Conservation (phyloP, 495 filamentous ascomycete species). For the Aspergillus ellipticus region DNA sequence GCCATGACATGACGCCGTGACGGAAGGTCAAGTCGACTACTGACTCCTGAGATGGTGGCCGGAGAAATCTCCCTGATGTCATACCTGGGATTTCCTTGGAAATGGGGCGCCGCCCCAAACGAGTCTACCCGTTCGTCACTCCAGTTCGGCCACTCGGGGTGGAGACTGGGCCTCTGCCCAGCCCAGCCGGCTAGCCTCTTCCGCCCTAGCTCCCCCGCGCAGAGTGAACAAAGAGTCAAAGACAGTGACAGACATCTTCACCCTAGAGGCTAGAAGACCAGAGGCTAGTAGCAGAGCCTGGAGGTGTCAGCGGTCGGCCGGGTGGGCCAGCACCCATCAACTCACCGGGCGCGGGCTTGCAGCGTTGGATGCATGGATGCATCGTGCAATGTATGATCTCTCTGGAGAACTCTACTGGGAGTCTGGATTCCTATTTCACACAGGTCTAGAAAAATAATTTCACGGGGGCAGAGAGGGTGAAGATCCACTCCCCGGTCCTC, state of each 20-base stretch:
- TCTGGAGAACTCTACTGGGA: background rate
- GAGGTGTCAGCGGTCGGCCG: no score
- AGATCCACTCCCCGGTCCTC: background rate
- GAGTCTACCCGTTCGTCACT: background rate
- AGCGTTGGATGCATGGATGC: no score
- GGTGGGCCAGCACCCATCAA: no score
- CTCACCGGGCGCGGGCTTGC: no score
- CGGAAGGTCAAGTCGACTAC: no score
- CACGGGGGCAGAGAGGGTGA: no score
- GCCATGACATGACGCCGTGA: background rate
- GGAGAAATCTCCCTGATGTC: conserved; percentile 3
- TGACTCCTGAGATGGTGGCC: no score
- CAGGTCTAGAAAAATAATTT: background rate
- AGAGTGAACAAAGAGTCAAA: background rate
- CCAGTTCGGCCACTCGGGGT: background rate
- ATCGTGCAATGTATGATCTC: no score
- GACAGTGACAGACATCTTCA: no score
- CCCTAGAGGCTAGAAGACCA: no score
- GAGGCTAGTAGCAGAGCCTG: no score
- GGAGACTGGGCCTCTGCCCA: background rate
- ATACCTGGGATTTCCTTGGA: conserved; percentile 7
- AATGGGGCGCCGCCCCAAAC: background rate
- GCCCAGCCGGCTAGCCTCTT: background rate
- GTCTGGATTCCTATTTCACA: background rate
- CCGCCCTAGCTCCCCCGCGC: background rate